Conservation (phyloP, 108 stramenopile genomes). For the Skeletonema costatum region DNA sequence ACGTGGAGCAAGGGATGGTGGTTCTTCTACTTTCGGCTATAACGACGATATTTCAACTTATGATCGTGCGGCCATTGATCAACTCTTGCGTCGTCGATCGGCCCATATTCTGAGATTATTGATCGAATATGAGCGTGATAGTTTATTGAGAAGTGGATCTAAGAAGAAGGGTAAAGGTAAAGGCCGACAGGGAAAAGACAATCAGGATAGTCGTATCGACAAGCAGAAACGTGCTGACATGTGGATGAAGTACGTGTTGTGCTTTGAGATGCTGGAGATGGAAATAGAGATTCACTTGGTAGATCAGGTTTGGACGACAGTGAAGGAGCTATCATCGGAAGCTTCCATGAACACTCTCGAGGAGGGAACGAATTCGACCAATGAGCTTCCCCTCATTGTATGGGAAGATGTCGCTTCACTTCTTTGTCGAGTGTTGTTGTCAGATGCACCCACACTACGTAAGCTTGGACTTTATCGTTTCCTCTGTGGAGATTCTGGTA, state of each 20-base stretch:
- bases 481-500: slow-evolving; percentile 56
- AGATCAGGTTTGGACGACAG: slow-evolving; percentile 81
- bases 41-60: neutral
- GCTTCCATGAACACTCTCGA: neutral
- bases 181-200: neutral
- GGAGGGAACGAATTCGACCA: neutral
- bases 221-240: neutral
- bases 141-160: slow-evolving; percentile 4
- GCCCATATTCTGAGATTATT: slow-evolving; percentile 61
- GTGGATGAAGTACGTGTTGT: slow-evolving; percentile 79
- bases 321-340: slow-evolving; percentile 52
- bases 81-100: slow-evolving; percentile 64
- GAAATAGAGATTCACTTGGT: slow-evolving; percentile 83
- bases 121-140: slow-evolving; percentile 24
- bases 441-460: slow-evolving; percentile 67
- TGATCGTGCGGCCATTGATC: slow-evolving; percentile 19
- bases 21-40: neutral
- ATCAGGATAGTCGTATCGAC: neutral
- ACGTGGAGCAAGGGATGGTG: slow-evolving; percentile 7
- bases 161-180: slow-evolving; percentile 6
- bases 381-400: slow-evolving; percentile 37
- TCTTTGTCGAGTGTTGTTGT: slow-evolving; percentile 59
- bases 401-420: slow-evolving; percentile 73
- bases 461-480: slow-evolving; percentile 80
- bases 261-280: slow-evolving; percentile 84